phyloP scores from a whole-genome alignment of 2,329 filamentous ascomycete genomes.

The Mollisiaceae sp. region DNA sequence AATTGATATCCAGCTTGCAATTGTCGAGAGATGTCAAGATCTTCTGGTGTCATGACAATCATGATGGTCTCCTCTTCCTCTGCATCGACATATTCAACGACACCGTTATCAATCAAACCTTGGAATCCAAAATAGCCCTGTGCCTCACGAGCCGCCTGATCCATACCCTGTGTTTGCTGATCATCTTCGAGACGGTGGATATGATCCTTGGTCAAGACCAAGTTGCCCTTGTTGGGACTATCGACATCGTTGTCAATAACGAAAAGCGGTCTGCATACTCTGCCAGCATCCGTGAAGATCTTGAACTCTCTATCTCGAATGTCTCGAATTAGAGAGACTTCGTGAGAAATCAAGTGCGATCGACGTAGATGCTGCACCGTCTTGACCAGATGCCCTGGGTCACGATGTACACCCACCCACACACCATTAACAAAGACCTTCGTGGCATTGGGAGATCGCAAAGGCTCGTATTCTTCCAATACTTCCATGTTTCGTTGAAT shows the following conservation, averaged over 20 bases:
- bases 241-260: constrained; percentile 86
- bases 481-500: constrained; percentile 95
- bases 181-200: constrained; percentile 78
- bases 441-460: constrained; percentile 86
- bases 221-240: constrained; percentile 74
- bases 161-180: constrained; percentile 64
- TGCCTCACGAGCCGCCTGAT: constrained; percentile 60
- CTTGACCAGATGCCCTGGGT: constrained; percentile 82
- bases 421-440: constrained; percentile 98
- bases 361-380: constrained; percentile 79
- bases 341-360: constrained; percentile 82
- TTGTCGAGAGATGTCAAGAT: constrained; percentile 78
- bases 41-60: constrained; percentile 99
- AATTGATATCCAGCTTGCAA: constrained; percentile 69
- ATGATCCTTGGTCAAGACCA: constrained; percentile 86
- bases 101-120: constrained; percentile 80
- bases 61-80: constrained; percentile 99
- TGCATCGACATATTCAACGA: constrained; percentile 94
- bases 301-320: constrained; percentile 98
- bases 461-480: constrained; percentile 90
- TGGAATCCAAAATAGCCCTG: constrained; percentile 82
- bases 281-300: constrained; percentile 95
- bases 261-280: constrained; percentile 92
- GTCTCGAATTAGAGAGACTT: constrained; percentile 93
- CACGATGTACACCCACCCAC: constrained; percentile 94